These are phyloP conservation scores for Kwoniella sp. DNA, from an alignment of 768 basidiomycete genomes.

Conservation along the genomic window DNA sequence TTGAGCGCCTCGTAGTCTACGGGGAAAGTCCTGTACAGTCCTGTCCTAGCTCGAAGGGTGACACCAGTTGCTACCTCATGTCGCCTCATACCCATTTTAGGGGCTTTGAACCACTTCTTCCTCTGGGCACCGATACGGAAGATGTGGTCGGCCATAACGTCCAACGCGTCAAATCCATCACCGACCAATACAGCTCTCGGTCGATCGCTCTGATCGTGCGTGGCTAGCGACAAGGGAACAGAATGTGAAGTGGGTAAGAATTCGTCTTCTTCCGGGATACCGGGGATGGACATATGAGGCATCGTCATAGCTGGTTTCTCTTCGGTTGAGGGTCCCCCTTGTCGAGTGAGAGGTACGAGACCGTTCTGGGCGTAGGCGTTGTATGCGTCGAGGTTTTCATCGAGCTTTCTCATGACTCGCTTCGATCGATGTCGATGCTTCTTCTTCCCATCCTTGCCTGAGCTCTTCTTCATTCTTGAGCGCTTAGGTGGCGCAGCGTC, in stretches of 20 bases:
- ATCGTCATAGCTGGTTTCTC: conserved; percentile 5
- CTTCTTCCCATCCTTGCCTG: conserved; percentile 17
- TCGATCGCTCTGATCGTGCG: conserved; percentile 10
- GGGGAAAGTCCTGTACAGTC: conserved; percentile 68
- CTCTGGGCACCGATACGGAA: conserved; percentile 44
- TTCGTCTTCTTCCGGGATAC: conserved; percentile 15
- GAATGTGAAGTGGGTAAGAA: neutral
- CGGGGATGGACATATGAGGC: conserved; percentile 9
- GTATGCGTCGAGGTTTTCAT: conserved; percentile 43
- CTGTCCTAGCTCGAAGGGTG: conserved; percentile 44
- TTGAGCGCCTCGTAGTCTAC: conserved; percentile 78
- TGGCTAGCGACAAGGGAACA: conserved; percentile 8
- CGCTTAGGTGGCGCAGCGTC: conserved; percentile 30
- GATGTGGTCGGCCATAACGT: conserved; percentile 53
- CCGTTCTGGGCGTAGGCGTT: conserved; percentile 46
- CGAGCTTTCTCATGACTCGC: conserved; percentile 38
- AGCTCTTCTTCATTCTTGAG: conserved; percentile 6
- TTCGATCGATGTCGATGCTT: conserved; percentile 32
- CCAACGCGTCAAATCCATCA: conserved; percentile 50
- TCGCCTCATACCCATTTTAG: conserved; percentile 32
- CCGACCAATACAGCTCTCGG: conserved; percentile 41
- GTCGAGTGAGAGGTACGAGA: conserved; percentile 26
- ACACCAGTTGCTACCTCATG: conserved; percentile 45
- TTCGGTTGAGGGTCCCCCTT: conserved; percentile 10
- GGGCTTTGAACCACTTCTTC: conserved; percentile 51